Conservation (phyloP, 2,329 filamentous ascomycete species). For the Ceratocystis diversiconidia region DNA sequence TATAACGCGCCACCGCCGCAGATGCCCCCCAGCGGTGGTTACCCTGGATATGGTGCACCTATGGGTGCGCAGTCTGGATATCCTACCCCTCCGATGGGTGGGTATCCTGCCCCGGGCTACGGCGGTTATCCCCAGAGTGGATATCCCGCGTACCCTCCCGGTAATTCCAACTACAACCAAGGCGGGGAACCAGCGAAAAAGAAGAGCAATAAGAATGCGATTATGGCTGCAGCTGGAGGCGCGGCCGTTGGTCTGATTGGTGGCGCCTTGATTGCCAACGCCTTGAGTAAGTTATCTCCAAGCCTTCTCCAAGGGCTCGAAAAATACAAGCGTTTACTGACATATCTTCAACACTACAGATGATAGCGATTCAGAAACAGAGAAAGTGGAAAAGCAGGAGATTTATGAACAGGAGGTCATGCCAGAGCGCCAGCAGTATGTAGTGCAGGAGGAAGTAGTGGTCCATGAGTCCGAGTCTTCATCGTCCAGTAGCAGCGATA, state of each 20-base stretch:
- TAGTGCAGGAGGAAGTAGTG: neutral
- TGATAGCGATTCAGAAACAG: neutral
- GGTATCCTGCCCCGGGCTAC: slow-evolving; percentile 20
- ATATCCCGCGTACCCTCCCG: slow-evolving; percentile 19
- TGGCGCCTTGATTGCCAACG: slow-evolving; percentile 44
- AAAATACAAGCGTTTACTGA: neutral
- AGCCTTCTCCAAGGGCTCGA: too few relatives aligned
- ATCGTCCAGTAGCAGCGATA: slow-evolving; percentile 1
- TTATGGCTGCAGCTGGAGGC: slow-evolving; percentile 46
- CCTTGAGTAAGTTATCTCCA: slow-evolving; percentile 32
- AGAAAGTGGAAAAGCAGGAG: neutral
- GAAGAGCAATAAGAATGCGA: slow-evolving; percentile 38
- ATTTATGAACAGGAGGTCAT: neutral
- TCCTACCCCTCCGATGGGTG: slow-evolving; percentile 14
- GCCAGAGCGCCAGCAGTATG: neutral
- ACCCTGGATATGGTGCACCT: neutral
- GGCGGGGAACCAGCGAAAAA: slow-evolving; percentile 23
- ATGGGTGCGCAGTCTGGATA: neutral
- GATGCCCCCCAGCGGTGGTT: neutral
- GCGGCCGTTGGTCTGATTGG: slow-evolving; percentile 42
- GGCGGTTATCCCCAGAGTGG: slow-evolving; percentile 20
- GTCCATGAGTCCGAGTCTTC: neutral
- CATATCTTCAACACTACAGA: neutral
- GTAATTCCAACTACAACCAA: slow-evolving; percentile 20
- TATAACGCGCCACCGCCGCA: slow-evolving; percentile 6